Conservation (phyloP, 768 basidiomycete genomes). For the Rhizopogon vinicolor region DNA sequence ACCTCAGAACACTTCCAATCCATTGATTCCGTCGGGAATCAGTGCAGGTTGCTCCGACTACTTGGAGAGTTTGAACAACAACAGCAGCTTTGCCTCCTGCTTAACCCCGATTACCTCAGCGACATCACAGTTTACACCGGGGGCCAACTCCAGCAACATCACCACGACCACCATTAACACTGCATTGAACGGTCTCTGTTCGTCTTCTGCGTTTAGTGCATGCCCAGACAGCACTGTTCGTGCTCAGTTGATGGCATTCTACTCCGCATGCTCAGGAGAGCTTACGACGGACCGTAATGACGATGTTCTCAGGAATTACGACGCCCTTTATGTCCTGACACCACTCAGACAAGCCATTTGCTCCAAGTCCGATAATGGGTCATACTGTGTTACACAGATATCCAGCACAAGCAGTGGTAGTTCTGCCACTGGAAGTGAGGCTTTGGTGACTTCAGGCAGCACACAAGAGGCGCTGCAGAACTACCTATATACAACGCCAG, state of each 20-base stretch:
- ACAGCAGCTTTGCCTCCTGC: conserved; percentile 57
- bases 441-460: conserved; percentile 6
- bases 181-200: conserved; percentile 57
- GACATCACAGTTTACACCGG: conserved; percentile 49
- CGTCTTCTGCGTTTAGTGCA: conserved; percentile 32
- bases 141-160: conserved; percentile 31
- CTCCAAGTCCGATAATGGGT: conserved; percentile 63
- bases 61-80: conserved; percentile 57
- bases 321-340: conserved; percentile 66
- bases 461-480: conserved; percentile 13
- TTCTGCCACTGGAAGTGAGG: conserved; percentile 15
- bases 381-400: conserved; percentile 63
- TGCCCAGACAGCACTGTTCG: conserved; percentile 63
- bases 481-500: conserved; percentile 20
- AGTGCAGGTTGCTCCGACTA: conserved; percentile 50
- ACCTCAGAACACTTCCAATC: conserved; percentile 28
- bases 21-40: conserved; percentile 68
- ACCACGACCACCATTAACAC: conserved; percentile 41
- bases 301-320: conserved; percentile 65
- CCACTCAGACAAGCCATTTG: conserved; percentile 72
- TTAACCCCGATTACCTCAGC: conserved; percentile 56
- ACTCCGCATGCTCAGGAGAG: conserved; percentile 65
- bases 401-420: conserved; percentile 21
- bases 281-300: conserved; percentile 46
- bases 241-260: conserved; percentile 62